Conservation (phyloP, 306 rosid species). For the Casuarina glauca region DNA sequence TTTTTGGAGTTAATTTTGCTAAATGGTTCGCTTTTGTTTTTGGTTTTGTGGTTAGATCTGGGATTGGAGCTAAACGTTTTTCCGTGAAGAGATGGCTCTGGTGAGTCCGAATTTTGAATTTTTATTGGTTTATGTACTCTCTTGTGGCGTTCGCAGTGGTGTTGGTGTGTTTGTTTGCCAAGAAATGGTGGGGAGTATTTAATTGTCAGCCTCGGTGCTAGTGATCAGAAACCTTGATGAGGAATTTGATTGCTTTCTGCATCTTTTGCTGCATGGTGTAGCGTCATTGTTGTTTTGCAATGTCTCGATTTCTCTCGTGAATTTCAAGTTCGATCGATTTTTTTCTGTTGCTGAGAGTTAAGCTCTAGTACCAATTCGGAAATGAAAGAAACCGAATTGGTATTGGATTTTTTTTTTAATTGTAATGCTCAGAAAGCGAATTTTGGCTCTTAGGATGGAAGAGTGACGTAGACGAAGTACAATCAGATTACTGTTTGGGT, state of each 20-base stretch:
- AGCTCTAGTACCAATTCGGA: neutral
- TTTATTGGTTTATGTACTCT: neutral
- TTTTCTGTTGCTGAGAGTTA: neutral
- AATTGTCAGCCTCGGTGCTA: neutral
- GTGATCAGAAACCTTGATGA: neutral
- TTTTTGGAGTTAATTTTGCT: neutral
- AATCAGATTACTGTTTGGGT: neutral
- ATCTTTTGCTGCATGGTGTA: neutral
- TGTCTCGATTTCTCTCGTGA: neutral
- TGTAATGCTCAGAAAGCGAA: neutral
- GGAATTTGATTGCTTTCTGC: neutral
- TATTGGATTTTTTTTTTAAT: no score
- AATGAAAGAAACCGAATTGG: no score
- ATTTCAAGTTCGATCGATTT: neutral
- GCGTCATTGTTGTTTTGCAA: no score
- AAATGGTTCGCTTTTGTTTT: neutral
- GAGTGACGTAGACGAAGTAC: neutral
- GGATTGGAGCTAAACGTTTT: conserved; percentile 34
- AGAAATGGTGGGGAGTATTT: neutral
- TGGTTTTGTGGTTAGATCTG: conserved; percentile 46
- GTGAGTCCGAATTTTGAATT: conserved; percentile 32
- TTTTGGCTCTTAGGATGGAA: neutral
- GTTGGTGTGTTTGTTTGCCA: neutral
- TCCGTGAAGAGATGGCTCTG: conserved; percentile 58
- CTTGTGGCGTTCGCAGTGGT: neutral